Base-by-base conservation (phyloP, 2,329 filamentous ascomycete species). In the Sporothrix globosa region DNA sequence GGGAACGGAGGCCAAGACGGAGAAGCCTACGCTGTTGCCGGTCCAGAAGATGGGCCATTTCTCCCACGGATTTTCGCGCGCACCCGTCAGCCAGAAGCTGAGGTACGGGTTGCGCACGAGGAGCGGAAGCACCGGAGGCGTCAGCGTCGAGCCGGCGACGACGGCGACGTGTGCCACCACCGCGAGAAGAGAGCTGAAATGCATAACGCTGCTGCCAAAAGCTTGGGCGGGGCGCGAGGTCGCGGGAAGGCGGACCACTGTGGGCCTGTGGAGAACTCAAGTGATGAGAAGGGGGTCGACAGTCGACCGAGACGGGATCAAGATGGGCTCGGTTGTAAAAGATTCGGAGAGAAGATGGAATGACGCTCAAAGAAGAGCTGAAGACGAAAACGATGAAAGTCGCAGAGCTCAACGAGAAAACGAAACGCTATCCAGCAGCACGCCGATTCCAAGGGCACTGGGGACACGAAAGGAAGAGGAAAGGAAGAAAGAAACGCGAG, bases 41-140 rank as follows among this genome's bases (percentile, higher is more conserved):
- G 77, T 80, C 76, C 76, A 79, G 72, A 80, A 80, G 79, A 95
- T 95, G 30, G 93, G 93, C 93, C 93, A 97, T 80, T 88, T 86
- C 69, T 88, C 86, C 92, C 92, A 96, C 1, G 93, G 93, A 60
- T 85, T 85, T 70, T 90, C 86, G 74, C 93, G 86, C 53, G 92
- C 91, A 78, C 87, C 85, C 63, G 84, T 83, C 70, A 92, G 77
- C 87, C 87, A 89, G 46, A 85, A 83, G 76, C 85, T 88, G 70
- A 89, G 77, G 74, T 89, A 89, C 9, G 87, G 87, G 74, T 86
- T 88, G 54, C 87, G 83, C 34, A 89, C 87, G 70, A 86, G 81
- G 70, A 89, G 78, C 10, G 87, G 87, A 53, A 89, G 75, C 9
- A 87, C 85, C 2, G 85, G 84, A 7, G 87, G 86, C 2, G 83